These are phyloP conservation scores for Alternaria dauci DNA, from an alignment of 2,329 filamentous ascomycete species.

Conservation along the genomic window DNA sequence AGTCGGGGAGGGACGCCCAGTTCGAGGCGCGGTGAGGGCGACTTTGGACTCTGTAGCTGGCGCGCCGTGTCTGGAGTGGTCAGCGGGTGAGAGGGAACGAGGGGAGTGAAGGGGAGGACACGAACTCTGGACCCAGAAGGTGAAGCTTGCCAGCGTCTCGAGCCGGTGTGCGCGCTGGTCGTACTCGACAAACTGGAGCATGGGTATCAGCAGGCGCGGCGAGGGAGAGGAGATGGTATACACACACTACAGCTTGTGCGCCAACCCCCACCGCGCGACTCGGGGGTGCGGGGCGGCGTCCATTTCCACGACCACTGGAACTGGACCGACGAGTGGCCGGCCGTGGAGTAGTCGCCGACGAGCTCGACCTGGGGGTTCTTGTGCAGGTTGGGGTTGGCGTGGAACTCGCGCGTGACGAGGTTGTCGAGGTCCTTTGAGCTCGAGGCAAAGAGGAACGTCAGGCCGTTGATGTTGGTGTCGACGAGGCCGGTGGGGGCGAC, in stretches of 20 bases:
- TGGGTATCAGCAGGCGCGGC: conserved; percentile 27
- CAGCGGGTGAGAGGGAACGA: conserved; percentile 10
- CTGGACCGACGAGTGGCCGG: conserved; percentile 80
- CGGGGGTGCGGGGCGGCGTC: conserved; percentile 82
- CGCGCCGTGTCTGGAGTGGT: conserved; percentile 46
- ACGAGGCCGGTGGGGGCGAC: conserved; percentile 49
- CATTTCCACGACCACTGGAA: conserved; percentile 98
- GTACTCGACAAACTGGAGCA: conserved; percentile 86
- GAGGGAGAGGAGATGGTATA: conserved; percentile 36
- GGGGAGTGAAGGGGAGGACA: neutral
- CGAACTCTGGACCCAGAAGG: conserved; percentile 91
- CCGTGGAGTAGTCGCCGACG: conserved; percentile 89
- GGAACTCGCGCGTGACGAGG: conserved; percentile 91
- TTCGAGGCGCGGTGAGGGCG: conserved; percentile 74
- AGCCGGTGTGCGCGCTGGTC: conserved; percentile 90
- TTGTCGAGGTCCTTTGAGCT: conserved; percentile 89
- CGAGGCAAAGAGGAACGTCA: conserved; percentile 92
- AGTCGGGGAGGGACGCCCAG: conserved; percentile 77
- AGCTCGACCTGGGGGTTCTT: conserved; percentile 96
- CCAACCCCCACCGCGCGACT: conserved; percentile 92
- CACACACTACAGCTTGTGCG: conserved; percentile 88
- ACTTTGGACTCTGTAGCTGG: conserved; percentile 51
- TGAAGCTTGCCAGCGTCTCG: conserved; percentile 88
- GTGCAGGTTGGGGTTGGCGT: conserved; percentile 95
- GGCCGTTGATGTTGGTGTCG: conserved; percentile 83